Base-by-base conservation (phyloP, 1,284 basidiomycete genomes). In the Erythrobasidium hasegawianum region DNA sequence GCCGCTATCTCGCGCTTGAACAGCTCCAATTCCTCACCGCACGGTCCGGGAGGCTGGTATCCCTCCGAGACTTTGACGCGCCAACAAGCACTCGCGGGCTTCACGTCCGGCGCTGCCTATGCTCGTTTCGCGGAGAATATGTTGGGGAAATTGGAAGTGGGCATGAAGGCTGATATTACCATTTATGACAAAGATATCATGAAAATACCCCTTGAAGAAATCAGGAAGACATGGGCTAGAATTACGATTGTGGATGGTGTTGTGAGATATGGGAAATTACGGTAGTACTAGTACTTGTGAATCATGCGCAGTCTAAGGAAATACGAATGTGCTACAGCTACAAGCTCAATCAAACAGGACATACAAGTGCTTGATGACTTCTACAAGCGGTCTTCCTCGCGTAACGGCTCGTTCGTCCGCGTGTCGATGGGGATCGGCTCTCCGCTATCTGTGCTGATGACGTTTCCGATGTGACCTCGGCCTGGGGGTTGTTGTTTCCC, bases 61-160 rank as follows among this genome's bases (percentile, higher is more conserved):
- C 82, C 74, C 20, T 76, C 82, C 0, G 83, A 96, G 76, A 81
- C 82, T 33, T 80, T 97, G 13, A 86, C 86, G 1, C 83, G 91
- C 1, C 79, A 81, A 10, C 85, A 96, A 76, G 79, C 81, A 0
- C 72, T 83, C 22, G 75, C 76, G 39, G 82, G 90, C 5, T 90
- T 95, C 86, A 96, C 94, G 0, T 79, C 86, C 22, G 88, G 90
- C 70, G 84, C 89, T 0, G 91, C 93, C 0, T 93, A 88, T 73
- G 91, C 92, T 0, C 84, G 88, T 0, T 93, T 94, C 75, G 80
- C 85, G 0, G 89, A 92, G 72, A 76, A 84, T 20, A 78, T 81
- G 9, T 78, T 87, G 0, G 90, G 80, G 33, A 67, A 85, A 0
- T 80, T 96, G 45, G 79, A 78, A 1, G 76, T 81, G 0, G 89